Evolutionary conservation across 495 filamentous ascomycete species (phyloP), one percentile per base, ranked within the genome.

Genomic region (Podospora sp.): DNA sequence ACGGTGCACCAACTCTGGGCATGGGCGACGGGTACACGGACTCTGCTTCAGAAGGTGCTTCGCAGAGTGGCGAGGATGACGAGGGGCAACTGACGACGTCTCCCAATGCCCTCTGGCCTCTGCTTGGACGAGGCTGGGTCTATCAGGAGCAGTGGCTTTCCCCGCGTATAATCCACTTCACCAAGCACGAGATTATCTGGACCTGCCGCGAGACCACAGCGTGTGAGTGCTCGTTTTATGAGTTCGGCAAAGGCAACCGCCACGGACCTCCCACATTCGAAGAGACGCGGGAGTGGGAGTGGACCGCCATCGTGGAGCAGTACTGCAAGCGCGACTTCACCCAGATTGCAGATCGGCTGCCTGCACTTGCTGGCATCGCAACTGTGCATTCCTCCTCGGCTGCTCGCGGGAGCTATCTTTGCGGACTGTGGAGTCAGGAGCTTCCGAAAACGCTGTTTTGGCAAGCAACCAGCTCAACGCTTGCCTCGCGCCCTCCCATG

Each of bases 131-230:
- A 52, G 61, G 61, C 2, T 63, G 61, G 61, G 61, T 63, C 24
- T 63, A 63, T 46, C 61, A 63, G 49, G 61, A 63, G 25, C 61
- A 63, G 26, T 63, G 46, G 18, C 61, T 63, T 14, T 63, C 61
- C 8, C 46, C 1, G 1, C 46, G 61, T 11, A 63, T 9, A 16
- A 46, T 63, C 24, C 61, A 63, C 50, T 63, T 63, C 7, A 63
- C 49, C 12, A n/a, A 27, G 8, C 61, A 63, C 7, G 61, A 63
- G 49, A 35, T 63, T 1, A 26, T 22, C 50, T 63, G 61, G 61
- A 27, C 53, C 8, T 63, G 61, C 25, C 18, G n/a, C 22, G 46
- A 63, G 20, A 63, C 18, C 0, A 27, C 46, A 2, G 50, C 61
- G 8, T 63, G 61, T 25, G 61, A 63, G 18, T 63, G 61, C 50